phyloP scores from a whole-genome alignment of 23 red algal species.

The Gracilaria gracilis region DNA sequence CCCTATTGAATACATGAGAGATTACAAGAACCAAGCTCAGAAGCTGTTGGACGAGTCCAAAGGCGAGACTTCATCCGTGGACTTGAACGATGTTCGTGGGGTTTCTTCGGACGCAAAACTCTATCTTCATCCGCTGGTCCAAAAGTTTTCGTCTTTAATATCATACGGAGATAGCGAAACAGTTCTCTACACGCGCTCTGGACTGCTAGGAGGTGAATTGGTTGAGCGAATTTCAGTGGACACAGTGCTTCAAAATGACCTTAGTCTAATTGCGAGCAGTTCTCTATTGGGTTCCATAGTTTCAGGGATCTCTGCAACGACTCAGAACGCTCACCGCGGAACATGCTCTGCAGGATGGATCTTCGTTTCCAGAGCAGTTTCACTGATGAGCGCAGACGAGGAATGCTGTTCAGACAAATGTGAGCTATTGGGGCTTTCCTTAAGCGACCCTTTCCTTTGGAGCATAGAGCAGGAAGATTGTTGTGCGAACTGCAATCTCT shows the following conservation, averaged over 20 bases:
- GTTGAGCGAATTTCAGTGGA: background rate
- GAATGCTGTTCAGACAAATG: slow-evolving; percentile 21
- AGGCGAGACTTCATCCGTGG: background rate
- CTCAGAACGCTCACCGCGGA: background rate
- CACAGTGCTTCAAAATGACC: background rate
- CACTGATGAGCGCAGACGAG: slow-evolving; percentile 9
- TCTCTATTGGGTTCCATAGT: background rate
- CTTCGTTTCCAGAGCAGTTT: slow-evolving; percentile 7
- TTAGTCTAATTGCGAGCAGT: background rate
- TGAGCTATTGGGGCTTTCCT: background rate
- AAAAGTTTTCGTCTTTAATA: background rate
- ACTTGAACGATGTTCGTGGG: background rate
- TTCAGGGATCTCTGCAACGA: background rate
- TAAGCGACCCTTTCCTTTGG: slow-evolving; percentile 22
- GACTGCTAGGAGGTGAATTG: too few relatives aligned
- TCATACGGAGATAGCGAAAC: slow-evolving; percentile 18
- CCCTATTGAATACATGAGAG: background rate
- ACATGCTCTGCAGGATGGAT: background rate
- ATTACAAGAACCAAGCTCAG: background rate
- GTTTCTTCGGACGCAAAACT: background rate
- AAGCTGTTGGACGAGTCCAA: background rate
- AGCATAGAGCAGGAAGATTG: slow-evolving; percentile 25
- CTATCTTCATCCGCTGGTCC: background rate
- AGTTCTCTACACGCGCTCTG: background rate
- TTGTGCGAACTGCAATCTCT: background rate